Evolutionary conservation across 768 basidiomycete species (phyloP), one percentile per base, ranked within the genome.

Genomic region (Pleurotus cornucopiae): DNA sequence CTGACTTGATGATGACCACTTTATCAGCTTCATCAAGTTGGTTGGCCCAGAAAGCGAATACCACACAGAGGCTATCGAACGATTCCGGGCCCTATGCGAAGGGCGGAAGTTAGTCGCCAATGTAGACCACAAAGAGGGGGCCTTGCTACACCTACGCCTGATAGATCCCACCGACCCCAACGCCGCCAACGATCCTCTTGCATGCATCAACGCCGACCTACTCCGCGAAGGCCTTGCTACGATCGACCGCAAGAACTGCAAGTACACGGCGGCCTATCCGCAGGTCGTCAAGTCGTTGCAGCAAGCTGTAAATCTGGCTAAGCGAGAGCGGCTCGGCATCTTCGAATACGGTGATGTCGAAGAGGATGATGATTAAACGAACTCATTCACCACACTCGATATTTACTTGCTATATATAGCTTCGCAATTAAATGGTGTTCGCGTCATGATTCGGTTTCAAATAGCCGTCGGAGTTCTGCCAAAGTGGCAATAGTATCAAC

Each of bases 41-140:
- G 84, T 86, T 16, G 83, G 84, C 14, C 73, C 83, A 6, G 85
- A 88, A 6, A 94, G 87, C 68, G 97, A 99, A 58, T 97, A 98
- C 71, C 83, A 88, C 49, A 66, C 73, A 0, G 96, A 98, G 57
- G 89, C 95, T 3, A 67, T 94, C 47, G 88, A 91, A 49, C 86
- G 91, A 49, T 98, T 98, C 85, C 84, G 87, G 21, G 70, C 79
- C 13, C 75, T 94, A 16, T 91, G 89, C 61, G 94, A 94, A 71
- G 93, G 92, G n/a, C 88, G 94, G 53, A 94, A 94, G 65, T 79
- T 98, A n/a, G 76, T 98, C 48, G 97, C 94, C n/a, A 98, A 95
- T 72, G 76, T 94, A 57, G 97, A 99, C 69, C 81, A 88, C 64
- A 85, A 77, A 64, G 96, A 97, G 64, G 88, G 89, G 21, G 62